Conservation (phyloP, 1,284 basidiomycete genomes). For the Ustilago lituana region DNA sequence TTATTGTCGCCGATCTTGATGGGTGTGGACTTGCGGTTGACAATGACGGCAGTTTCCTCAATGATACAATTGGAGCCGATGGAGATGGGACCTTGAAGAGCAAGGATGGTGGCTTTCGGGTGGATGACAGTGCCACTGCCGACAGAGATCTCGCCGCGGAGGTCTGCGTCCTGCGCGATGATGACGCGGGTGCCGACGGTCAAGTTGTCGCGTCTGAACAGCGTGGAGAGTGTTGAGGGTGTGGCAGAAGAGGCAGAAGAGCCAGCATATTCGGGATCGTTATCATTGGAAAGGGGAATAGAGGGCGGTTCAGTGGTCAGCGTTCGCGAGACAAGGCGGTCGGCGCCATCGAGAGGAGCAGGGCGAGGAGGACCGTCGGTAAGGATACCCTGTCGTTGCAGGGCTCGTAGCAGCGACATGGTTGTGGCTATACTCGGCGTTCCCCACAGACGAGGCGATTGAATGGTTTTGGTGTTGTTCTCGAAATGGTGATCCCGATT, state of each 20-base stretch:
- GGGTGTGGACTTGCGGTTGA: constrained; percentile 75
- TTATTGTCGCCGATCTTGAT: constrained; percentile 92
- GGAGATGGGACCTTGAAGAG: constrained; percentile 83
- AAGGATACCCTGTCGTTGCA: constrained; percentile 32
- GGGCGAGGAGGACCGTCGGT: constrained; percentile 21
- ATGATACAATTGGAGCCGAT: constrained; percentile 89
- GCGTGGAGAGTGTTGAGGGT: constrained; percentile 6
- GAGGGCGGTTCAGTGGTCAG: constrained; percentile 7
- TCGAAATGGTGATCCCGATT: background rate
- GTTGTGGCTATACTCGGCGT: background rate
- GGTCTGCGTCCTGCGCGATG: constrained; percentile 54
- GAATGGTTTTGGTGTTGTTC: background rate
- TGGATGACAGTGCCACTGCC: constrained; percentile 79
- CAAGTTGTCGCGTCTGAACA: constrained; percentile 51
- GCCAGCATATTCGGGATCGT: background rate
- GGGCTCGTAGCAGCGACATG: constrained; percentile 38
- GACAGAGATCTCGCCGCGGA: constrained; percentile 56
- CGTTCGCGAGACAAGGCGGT: constrained; percentile 6
- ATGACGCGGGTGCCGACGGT: constrained; percentile 51
- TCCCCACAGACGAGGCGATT: too few relatives aligned
- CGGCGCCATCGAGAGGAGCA: constrained; percentile 7
- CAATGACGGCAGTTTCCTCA: constrained; percentile 86
- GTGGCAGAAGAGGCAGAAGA: background rate
- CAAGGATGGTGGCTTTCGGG: constrained; percentile 88
- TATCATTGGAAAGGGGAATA: background rate